phyloP scores from a whole-genome alignment of 2,329 filamentous ascomycete species.

The Stylonectria norvegica region DNA sequence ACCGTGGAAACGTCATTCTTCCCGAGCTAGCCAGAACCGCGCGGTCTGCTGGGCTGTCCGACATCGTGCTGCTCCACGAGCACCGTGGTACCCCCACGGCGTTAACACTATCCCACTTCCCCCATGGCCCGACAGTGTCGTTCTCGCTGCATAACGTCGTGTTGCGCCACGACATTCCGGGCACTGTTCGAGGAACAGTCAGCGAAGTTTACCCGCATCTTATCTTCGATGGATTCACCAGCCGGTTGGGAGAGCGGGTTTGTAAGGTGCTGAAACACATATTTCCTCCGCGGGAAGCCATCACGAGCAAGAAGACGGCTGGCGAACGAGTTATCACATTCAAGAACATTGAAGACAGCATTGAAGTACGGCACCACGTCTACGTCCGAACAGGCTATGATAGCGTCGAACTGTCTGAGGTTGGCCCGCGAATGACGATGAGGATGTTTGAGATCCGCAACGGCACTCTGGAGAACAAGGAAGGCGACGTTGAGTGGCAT shows the following conservation, averaged over 20 bases:
- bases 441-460: slow-evolving; percentile 87
- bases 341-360: slow-evolving; percentile 88
- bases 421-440: slow-evolving; percentile 97
- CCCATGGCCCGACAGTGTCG: slow-evolving; percentile 74
- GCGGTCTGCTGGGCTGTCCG: slow-evolving; percentile 73
- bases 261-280: slow-evolving; percentile 91
- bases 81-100: slow-evolving; percentile 90
- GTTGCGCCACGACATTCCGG: slow-evolving; percentile 87
- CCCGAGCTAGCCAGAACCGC: slow-evolving; percentile 81
- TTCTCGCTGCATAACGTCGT: slow-evolving; percentile 93
- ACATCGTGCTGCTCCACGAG: slow-evolving; percentile 85
- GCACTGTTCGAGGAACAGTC: slow-evolving; percentile 80
- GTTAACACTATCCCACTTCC: slow-evolving; percentile 80
- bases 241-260: slow-evolving; percentile 73
- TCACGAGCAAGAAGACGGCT: slow-evolving; percentile 68
- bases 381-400: slow-evolving; percentile 92
- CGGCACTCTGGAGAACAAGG: slow-evolving; percentile 89
- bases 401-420: slow-evolving; percentile 82
- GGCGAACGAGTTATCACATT: slow-evolving; percentile 90
- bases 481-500: slow-evolving; percentile 95
- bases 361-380: slow-evolving; percentile 79
- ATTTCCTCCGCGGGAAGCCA: slow-evolving; percentile 82
- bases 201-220: slow-evolving; percentile 91
- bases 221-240: slow-evolving; percentile 91
- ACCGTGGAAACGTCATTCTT: slow-evolving; percentile 85